These are phyloP conservation scores for Fraxinus velutina DNA, from an alignment of 305 asterid species.

Conservation along the genomic window DNA sequence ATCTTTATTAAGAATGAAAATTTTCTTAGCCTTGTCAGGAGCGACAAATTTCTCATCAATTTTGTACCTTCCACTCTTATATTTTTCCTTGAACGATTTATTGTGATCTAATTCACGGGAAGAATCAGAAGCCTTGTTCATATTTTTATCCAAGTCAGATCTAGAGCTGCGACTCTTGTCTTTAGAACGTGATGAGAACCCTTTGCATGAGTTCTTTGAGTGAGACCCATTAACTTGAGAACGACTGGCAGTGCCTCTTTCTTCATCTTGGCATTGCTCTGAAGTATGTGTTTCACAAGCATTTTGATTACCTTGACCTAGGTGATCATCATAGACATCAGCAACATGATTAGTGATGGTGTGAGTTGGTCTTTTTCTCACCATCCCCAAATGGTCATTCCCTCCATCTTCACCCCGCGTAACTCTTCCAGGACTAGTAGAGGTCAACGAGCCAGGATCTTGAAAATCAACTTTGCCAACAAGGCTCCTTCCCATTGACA, in stretches of 20 bases:
- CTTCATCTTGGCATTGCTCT: constrained; percentile 33
- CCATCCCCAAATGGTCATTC: constrained; percentile 32
- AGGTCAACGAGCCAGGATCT: constrained; percentile 39
- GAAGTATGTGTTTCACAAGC: constrained; percentile 26
- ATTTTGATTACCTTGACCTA: constrained; percentile 26
- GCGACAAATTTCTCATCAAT: constrained; percentile 40
- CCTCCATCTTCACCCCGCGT: constrained; percentile 47
- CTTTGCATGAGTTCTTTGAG: constrained; percentile 45
- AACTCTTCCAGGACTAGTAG: constrained; percentile 48
- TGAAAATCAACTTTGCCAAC: constrained; percentile 41
- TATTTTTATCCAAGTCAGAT: constrained; percentile 33
- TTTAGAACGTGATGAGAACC: constrained; percentile 40
- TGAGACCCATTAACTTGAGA: constrained; percentile 31
- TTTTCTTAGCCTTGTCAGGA: constrained; percentile 45
- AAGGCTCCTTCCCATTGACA: constrained; percentile 39
- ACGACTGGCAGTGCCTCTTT: constrained; percentile 28
- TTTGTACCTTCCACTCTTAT: constrained; percentile 43
- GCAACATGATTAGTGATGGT: constrained; percentile 34
- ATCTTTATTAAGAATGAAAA: constrained; percentile 44
- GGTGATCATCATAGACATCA: constrained; percentile 21
- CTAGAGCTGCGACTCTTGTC: constrained; percentile 35
- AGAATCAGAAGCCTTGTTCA: constrained; percentile 37
- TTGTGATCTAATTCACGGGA: constrained; percentile 31
- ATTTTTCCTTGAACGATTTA: constrained; percentile 33
- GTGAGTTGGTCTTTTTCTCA: constrained; percentile 39